These are phyloP conservation scores for Cystobasidium pallidum DNA, from an alignment of 1,284 basidiomycete species.

Conservation along the genomic window DNA sequence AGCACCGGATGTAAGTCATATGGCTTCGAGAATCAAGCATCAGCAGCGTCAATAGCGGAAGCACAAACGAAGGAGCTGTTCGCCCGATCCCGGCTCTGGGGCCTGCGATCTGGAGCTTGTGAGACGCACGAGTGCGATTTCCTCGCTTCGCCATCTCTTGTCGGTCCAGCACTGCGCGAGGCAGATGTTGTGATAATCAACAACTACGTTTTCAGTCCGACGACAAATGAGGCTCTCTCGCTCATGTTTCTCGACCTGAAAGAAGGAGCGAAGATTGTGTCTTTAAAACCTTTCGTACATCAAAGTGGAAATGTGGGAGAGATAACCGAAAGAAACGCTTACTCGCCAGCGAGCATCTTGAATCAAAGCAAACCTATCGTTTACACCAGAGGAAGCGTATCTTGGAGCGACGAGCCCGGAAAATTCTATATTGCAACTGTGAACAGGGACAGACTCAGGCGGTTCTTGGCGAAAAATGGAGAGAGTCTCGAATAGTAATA, in stretches of 20 bases:
- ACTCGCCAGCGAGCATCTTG: constrained; percentile 49
- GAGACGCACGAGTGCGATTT: constrained; percentile 62
- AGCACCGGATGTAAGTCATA: constrained; percentile 59
- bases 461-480: constrained; percentile 32
- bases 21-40: constrained; percentile 62
- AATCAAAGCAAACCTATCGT: constrained; percentile 41
- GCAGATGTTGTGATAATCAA: constrained; percentile 59
- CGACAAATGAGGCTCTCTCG: constrained; percentile 61
- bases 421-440: constrained; percentile 48
- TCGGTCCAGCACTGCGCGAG: constrained; percentile 43
- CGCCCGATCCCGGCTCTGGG: constrained; percentile 62
- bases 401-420: constrained; percentile 52
- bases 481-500: neutral
- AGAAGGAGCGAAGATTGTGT: constrained; percentile 61
- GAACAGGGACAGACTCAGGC: constrained; percentile 45
- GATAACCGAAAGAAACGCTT: constrained; percentile 46
- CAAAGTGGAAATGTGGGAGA: constrained; percentile 11
- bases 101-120: constrained; percentile 57
- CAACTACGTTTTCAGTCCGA: constrained; percentile 62
- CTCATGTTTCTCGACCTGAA: constrained; percentile 63
- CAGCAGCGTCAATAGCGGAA: constrained; percentile 60
- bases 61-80: constrained; percentile 60
- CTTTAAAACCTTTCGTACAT: constrained; percentile 62
- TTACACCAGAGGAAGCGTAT: constrained; percentile 49
- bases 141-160: constrained; percentile 27